Evolutionary conservation across 306 rosid species (phyloP), one percentile per base, ranked within the genome.

Genomic region (Castanea mollissima): DNA sequence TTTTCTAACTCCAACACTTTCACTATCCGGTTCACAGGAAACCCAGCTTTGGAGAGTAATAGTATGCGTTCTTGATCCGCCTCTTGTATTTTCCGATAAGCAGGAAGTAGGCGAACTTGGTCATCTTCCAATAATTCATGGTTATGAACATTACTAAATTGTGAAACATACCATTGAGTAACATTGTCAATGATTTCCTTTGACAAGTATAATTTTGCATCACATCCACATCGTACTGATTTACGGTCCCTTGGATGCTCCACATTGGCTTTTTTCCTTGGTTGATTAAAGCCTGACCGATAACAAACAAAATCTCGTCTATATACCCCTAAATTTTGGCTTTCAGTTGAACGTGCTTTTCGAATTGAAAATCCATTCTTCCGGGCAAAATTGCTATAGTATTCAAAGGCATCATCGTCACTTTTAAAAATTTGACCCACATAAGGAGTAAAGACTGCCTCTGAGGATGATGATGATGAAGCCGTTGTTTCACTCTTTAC

Each of bases 41-140:
- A 90, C 73, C 91, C 93, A 72, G 93, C 93, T 76, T 86, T 90
- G 58, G 93, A 88, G 31, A 90, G 91, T 63, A 86, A 82, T 76
- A 90, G 85, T 71, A 88, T 88, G 27, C 91, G 87, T 72, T 86
- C 91, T 78, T 90, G 91, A 78, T 90, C 93, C 60, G 83, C 83
- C 80, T 80, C 89, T 55, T 82, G 89, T 73, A 90, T 90, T 84
- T 90, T 90, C 56, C 91, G 89, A 79, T 90, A 88, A 54, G 93
- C 93, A 63, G 93, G 93, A 82, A 90, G 91, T 46, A 90, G 83
- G 57, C 91, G 91, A 29, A 90, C 93, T 78, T 84, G 91, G 82
- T 90, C 93, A 79, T 88, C 93, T 78, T 90, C 93, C 86, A 90
- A 90, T 52, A 90, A 81, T 72, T 88, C 91, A 81, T 88, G 93